A percentile compares a stretch with the other conserved stretches of the same genome.
phyloP scores from a whole-genome alignment of 1,139 yeast species.

The Tardiomyces depauwii region DNA sequence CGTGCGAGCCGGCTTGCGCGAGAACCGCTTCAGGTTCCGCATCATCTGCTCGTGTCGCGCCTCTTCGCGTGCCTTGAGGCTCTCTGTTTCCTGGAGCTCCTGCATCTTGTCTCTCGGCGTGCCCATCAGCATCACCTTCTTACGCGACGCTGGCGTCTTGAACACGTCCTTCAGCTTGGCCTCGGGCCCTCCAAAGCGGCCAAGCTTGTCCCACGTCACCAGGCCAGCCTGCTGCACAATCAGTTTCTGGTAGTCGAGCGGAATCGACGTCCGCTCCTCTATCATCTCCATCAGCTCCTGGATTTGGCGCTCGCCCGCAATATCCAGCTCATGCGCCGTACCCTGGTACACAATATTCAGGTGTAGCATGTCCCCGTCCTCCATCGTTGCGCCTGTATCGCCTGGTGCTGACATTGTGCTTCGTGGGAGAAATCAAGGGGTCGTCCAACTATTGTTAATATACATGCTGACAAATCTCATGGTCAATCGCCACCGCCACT shows the following conservation, averaged over 20 bases:
- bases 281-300: conserved; percentile 15
- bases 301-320: conserved; percentile 11
- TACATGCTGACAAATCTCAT: no score
- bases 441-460: no score
- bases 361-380: neutral
- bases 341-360: neutral
- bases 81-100: conserved; percentile 19
- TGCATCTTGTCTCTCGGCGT: conserved; percentile 15
- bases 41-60: conserved; percentile 2
- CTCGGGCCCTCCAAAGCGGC: conserved; percentile 6
- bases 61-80: conserved; percentile 7
- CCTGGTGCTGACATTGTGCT: no score
- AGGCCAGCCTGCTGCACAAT: conserved; percentile 20
- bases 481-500: no score
- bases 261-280: conserved; percentile 18
- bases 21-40: conserved; percentile 2
- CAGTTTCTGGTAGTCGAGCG: conserved; percentile 20
- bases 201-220: conserved; percentile 11
- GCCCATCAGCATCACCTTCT: conserved; percentile 20
- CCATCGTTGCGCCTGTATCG: no score
- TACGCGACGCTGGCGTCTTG: conserved; percentile 12
- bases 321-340: conserved; percentile 4
- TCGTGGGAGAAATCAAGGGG: no score
- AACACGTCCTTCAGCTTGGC: conserved; percentile 11
- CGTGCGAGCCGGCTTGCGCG: conserved; percentile 5